Evolutionary conservation across 345 rosid genomes (phyloP).

Genomic region (Atalantia buxifolia): DNA sequence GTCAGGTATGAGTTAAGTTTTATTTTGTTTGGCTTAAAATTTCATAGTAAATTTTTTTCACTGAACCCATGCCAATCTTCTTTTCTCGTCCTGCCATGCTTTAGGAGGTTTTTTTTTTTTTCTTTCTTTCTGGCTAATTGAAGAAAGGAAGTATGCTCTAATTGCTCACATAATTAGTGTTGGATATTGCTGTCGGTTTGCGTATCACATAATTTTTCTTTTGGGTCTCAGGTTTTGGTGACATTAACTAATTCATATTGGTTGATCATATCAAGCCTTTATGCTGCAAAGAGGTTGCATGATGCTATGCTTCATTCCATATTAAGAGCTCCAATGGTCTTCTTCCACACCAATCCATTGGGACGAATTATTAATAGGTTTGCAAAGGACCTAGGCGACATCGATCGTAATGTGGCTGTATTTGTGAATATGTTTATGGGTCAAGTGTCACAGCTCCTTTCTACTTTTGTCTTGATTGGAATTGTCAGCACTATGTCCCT

Average conservation of each 20-base stretch:
- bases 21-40: background rate
- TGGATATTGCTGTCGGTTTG: background rate
- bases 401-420: slow-evolving; percentile 78
- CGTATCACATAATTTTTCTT: background rate
- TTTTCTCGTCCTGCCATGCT: background rate
- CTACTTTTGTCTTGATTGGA: slow-evolving; percentile 91
- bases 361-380: slow-evolving; percentile 95
- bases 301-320: slow-evolving; percentile 91
- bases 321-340: slow-evolving; percentile 95
- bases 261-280: slow-evolving; percentile 81
- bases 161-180: background rate
- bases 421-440: slow-evolving; percentile 78
- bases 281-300: slow-evolving; percentile 88
- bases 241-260: slow-evolving; percentile 82
- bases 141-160: background rate
- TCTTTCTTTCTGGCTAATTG: background rate
- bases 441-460: slow-evolving; percentile 83
- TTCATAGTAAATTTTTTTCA: background rate
- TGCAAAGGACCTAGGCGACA: slow-evolving; percentile 95
- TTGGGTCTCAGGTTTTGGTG: slow-evolving; percentile 64
- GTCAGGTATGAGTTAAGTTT: slow-evolving; percentile 65
- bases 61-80: background rate
- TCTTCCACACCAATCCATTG: slow-evolving; percentile 95
- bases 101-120: background rate
- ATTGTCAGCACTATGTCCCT: slow-evolving; percentile 95